A percentile compares a stretch with the other conserved stretches of the same genome.
phyloP scores from a whole-genome alignment of 768 basidiomycete species.

The Mycena chlorophos region DNA sequence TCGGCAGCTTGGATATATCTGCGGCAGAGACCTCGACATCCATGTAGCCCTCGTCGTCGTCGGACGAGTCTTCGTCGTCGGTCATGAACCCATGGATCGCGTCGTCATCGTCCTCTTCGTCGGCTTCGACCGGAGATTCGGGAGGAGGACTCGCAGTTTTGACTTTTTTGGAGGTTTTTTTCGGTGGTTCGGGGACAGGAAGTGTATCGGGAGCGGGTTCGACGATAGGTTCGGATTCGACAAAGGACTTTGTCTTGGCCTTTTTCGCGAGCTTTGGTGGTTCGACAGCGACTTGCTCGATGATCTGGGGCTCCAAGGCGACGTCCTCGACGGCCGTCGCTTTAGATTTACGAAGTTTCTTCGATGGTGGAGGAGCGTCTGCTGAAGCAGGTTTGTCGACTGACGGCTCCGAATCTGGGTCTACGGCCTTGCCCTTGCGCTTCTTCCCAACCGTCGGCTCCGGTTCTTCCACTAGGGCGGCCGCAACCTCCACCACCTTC shows the following conservation, averaged over 20 bases:
- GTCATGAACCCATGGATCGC: slow-evolving; percentile 74
- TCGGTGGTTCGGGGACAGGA: neutral
- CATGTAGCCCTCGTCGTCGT: slow-evolving; percentile 65
- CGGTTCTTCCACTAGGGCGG: neutral
- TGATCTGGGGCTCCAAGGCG: no score
- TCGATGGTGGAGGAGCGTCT: no score
- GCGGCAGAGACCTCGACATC: slow-evolving; percentile 54
- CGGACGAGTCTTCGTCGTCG: slow-evolving; percentile 74
- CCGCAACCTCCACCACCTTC: neutral
- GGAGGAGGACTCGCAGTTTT: neutral
- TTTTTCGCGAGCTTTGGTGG: slow-evolving; percentile 2
- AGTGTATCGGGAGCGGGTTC: no score
- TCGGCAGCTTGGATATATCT: slow-evolving; percentile 76
- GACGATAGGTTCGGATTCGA: neutral
- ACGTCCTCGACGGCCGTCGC: no score
- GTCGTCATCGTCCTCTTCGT: slow-evolving; percentile 34
- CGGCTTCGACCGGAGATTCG: slow-evolving; percentile 1
- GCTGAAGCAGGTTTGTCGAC: neutral
- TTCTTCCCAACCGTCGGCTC: neutral
- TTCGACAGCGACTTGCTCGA: no score
- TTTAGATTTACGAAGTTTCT: no score
- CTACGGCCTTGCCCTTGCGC: neutral
- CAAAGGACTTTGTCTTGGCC: neutral
- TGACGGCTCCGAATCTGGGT: neutral
- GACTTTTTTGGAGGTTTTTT: slow-evolving; percentile 5